These are phyloP conservation scores for Blastobotrys buckinghamii DNA, from an alignment of 1,139 yeast species.

Conservation along the genomic window DNA sequence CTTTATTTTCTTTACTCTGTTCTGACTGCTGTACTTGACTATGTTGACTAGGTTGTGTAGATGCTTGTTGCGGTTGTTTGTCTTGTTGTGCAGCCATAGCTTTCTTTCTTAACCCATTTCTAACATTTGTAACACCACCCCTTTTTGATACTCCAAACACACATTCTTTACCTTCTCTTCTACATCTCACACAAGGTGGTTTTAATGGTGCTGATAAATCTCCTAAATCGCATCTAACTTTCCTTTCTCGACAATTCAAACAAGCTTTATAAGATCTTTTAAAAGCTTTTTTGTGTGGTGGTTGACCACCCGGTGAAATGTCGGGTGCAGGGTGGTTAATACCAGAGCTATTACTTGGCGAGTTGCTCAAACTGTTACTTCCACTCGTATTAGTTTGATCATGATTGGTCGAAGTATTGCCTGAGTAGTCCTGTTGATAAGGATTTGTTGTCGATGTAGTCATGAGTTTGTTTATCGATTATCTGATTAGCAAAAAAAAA, in stretches of 20 bases:
- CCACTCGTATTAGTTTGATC: too few species aligned
- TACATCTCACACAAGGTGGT: constrained; percentile 83
- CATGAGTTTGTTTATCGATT: too few species aligned
- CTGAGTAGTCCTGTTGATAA: too few species aligned
- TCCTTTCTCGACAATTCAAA: constrained; percentile 15
- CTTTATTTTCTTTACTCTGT: neutral
- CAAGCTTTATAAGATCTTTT: constrained; percentile 66
- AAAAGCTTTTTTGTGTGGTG: constrained; percentile 17
- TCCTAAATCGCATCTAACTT: constrained; percentile 16
- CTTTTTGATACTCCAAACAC: constrained; percentile 62
- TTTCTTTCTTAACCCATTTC: constrained; percentile 34
- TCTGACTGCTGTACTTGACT: too few species aligned
- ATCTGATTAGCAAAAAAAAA: too few species aligned
- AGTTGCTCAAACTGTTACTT: neutral
- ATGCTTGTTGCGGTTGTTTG: neutral
- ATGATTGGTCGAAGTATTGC: too few species aligned
- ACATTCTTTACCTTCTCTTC: constrained; percentile 75
- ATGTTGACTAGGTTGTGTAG: neutral
- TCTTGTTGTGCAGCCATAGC: constrained; percentile 5
- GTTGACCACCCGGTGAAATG: neutral
- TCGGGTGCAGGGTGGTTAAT: neutral
- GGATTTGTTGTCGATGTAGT: too few species aligned
- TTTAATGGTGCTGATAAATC: constrained; percentile 56
- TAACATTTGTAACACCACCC: constrained; percentile 48
- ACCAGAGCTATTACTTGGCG: neutral